Evolutionary conservation across 192 early-diverging fungal genomes (phyloP).

Genomic region (Helicostylum pulchrum): DNA sequence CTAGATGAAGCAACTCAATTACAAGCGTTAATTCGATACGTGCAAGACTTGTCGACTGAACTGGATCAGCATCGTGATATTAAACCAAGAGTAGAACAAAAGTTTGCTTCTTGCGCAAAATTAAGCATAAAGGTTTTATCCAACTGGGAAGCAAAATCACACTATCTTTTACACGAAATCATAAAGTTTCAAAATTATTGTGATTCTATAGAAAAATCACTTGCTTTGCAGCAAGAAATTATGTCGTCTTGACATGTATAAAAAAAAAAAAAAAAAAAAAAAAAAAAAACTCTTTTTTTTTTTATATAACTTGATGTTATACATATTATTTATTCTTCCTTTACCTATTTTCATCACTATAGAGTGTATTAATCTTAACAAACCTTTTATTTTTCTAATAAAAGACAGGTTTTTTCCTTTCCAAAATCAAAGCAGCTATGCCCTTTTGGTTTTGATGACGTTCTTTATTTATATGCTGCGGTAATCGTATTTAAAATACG

Average conservation of each 20-base stretch:
- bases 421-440: too few relatives aligned
- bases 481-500: too few relatives aligned
- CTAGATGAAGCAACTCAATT: constrained; percentile 51
- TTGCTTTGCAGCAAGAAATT: constrained; percentile 17
- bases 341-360: too few relatives aligned
- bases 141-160: constrained; percentile 79
- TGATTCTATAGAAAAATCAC: constrained; percentile 62
- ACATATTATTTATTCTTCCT: too few relatives aligned
- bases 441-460: too few relatives aligned
- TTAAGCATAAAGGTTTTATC: constrained; percentile 50
- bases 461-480: too few relatives aligned
- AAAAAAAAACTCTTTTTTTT: too few relatives aligned
- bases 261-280: constrained; percentile 8
- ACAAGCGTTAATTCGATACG: constrained; percentile 57
- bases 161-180: constrained; percentile 76
- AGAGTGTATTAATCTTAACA: too few relatives aligned
- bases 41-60: constrained; percentile 60
- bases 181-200: constrained; percentile 84
- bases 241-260: background rate
- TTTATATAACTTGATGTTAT: background rate
- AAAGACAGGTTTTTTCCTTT: too few relatives aligned
- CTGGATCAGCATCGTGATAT: constrained; percentile 65
- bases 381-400: background rate
- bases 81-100: constrained; percentile 37
- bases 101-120: constrained; percentile 13